Conservation (phyloP, 2,329 filamentous ascomycete genomes). For the Diaporthe capsici region DNA sequence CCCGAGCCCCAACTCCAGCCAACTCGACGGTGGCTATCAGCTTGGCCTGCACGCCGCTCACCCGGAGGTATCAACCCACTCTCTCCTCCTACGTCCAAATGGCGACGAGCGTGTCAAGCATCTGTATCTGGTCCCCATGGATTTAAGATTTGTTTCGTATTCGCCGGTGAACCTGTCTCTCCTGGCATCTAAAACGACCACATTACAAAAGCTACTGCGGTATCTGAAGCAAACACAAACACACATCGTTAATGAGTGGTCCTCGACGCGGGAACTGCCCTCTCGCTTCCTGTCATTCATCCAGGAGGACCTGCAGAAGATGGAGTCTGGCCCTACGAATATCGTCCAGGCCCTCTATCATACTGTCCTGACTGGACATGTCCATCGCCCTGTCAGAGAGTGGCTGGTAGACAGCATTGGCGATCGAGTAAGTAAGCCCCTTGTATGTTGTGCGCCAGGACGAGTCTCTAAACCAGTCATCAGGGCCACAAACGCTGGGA, state of each 20-base stretch:
- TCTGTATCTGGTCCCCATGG: conserved; percentile 79
- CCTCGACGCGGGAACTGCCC: conserved; percentile 84
- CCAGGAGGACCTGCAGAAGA: conserved; percentile 79
- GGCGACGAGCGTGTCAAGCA: conserved; percentile 54
- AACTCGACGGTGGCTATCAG: conserved; percentile 49
- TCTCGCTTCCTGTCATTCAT: conserved; percentile 83
- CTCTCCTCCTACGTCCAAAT: conserved; percentile 69
- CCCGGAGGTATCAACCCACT: conserved; percentile 81
- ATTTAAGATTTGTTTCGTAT: conserved; percentile 85
- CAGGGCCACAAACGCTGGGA: conserved; percentile 97
- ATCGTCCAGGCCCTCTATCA: conserved; percentile 87
- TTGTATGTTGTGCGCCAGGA: not conserved
- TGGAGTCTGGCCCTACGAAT: conserved; percentile 67
- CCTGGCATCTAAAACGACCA: conserved; percentile 88
- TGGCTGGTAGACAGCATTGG: conserved; percentile 90
- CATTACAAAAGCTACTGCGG: conserved; percentile 86
- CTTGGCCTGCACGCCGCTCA: conserved; percentile 78
- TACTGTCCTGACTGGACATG: conserved; percentile 86
- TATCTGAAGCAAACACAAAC: conserved; percentile 87
- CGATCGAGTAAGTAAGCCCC: conserved; percentile 73
- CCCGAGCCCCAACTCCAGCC: conserved; percentile 29
- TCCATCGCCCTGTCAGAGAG: conserved; percentile 80
- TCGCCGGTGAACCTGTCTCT: conserved; percentile 86
- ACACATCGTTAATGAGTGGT: conserved; percentile 87
- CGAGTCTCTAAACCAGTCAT: not conserved